These are phyloP conservation scores for Hyaloperonospora arabidopsidis DNA, from an alignment of 352 stramenopile species.

Conservation along the genomic window DNA sequence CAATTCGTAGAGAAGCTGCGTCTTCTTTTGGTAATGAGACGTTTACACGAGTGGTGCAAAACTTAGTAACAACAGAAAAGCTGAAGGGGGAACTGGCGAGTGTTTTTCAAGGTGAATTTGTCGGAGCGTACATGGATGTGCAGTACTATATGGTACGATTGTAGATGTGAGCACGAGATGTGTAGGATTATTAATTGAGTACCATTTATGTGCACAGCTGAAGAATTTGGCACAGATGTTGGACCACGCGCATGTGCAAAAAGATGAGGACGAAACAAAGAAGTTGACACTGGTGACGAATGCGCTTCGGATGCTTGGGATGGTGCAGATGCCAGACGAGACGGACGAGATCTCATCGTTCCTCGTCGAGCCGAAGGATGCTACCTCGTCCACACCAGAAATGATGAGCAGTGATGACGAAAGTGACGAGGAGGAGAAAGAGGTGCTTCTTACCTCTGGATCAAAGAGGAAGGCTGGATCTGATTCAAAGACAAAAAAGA, in stretches of 20 bases:
- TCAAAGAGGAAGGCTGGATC: conserved; percentile 45
- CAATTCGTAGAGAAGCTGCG: conserved; percentile 27
- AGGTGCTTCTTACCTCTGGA: conserved; percentile 19
- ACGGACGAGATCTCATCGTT: conserved; percentile 60
- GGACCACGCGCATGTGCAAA: conserved; percentile 25
- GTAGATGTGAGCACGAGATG: not conserved
- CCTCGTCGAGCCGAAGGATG: conserved; percentile 42
- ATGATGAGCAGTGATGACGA: conserved; percentile 41
- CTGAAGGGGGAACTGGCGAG: conserved; percentile 75
- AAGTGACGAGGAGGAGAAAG: conserved; percentile 35
- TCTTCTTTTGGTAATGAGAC: conserved; percentile 76
- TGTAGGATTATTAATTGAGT: conserved; percentile 2
- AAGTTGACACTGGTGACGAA: conserved; percentile 59
- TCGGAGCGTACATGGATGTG: conserved; percentile 76
- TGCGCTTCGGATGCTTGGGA: conserved; percentile 52
- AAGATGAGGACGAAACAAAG: conserved; percentile 34
- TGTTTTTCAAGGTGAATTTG: conserved; percentile 83
- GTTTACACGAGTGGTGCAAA: conserved; percentile 67
- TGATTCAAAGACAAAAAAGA: conserved; percentile 29
- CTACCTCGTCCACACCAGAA: conserved; percentile 26
- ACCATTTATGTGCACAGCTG: conserved; percentile 26
- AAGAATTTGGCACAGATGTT: conserved; percentile 63
- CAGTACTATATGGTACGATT: conserved; percentile 77
- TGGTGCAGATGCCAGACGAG: conserved; percentile 67
- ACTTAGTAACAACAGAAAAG: conserved; percentile 55